Evolutionary conservation across 192 early-diverging fungal genomes (phyloP).

Genomic region (Dissophora globulifera): DNA sequence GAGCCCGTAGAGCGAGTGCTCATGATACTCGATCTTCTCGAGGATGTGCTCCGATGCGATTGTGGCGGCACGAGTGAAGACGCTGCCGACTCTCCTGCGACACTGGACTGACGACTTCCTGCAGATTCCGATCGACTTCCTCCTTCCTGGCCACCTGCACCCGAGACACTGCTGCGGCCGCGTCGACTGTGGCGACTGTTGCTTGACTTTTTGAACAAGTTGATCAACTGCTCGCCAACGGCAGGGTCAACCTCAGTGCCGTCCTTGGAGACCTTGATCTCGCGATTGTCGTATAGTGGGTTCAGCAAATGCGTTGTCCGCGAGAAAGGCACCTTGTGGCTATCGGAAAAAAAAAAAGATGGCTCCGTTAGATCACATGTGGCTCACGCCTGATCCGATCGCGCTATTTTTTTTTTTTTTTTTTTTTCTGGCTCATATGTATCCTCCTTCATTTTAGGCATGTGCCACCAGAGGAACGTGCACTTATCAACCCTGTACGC

Average conservation of each 20-base stretch:
- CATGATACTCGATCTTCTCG: slow-evolving; percentile 38
- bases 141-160: too few relatives aligned
- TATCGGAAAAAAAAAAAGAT: slow-evolving; percentile 8
- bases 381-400: too few relatives aligned
- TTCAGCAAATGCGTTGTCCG: slow-evolving; percentile 58
- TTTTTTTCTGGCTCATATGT: too few relatives aligned
- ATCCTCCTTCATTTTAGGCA: not conserved
- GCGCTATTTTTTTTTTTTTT: too few relatives aligned
- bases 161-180: slow-evolving; percentile 21
- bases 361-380: not conserved
- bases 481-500: too few relatives aligned
- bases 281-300: slow-evolving; percentile 58
- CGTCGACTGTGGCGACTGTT: slow-evolving; percentile 1
- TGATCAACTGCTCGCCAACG: slow-evolving; percentile 54
- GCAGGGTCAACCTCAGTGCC: slow-evolving; percentile 58
- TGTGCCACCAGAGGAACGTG: not conserved
- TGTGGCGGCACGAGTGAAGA: slow-evolving; percentile 6
- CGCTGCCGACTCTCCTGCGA: slow-evolving; percentile 15
- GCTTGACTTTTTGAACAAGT: slow-evolving; percentile 47
- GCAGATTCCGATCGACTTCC: slow-evolving; percentile 27
- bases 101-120: slow-evolving; percentile 32
- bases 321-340: slow-evolving; percentile 57
- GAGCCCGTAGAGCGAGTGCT: slow-evolving; percentile 31
- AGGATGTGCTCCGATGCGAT: slow-evolving; percentile 19
- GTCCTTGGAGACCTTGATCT: slow-evolving; percentile 61